phyloP scores from a whole-genome alignment of 257 asterid species.

The Echium plantagineum region DNA sequence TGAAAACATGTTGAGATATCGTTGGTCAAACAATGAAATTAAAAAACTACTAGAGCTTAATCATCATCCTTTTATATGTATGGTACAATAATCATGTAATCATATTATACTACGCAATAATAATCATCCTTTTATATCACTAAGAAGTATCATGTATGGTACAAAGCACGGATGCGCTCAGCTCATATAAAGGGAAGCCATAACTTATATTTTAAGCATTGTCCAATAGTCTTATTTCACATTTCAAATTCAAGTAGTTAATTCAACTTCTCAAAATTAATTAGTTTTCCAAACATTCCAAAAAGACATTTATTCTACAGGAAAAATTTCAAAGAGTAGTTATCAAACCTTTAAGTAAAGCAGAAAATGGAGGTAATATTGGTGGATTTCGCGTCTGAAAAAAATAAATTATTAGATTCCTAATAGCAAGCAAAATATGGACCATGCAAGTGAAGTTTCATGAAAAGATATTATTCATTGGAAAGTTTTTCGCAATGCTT shows the following conservation, averaged over 20 bases:
- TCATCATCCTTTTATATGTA: background rate
- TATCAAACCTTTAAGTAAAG: constrained; percentile 50
- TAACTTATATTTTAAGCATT: no score
- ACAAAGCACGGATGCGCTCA: background rate
- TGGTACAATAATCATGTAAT: no score
- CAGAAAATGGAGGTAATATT: constrained; percentile 79
- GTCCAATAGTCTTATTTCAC: no score
- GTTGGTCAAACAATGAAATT: no score
- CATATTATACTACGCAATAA: no score
- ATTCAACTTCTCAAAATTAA: background rate
- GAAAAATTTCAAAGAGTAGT: constrained; percentile 7
- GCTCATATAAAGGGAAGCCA: no score
- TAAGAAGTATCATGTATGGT: background rate
- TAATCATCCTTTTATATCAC: background rate
- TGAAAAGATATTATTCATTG: background rate
- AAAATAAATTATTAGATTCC: background rate
- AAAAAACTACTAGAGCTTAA: background rate
- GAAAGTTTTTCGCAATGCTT: no score
- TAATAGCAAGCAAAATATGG: background rate
- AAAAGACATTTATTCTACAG: background rate
- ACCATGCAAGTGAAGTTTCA: background rate
- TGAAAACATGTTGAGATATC: no score
- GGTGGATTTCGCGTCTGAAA: constrained; percentile 80
- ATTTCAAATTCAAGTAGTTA: no score
- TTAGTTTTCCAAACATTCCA: background rate